phyloP scores from a whole-genome alignment of 345 rosid genomes.

The Populus davidiana region DNA sequence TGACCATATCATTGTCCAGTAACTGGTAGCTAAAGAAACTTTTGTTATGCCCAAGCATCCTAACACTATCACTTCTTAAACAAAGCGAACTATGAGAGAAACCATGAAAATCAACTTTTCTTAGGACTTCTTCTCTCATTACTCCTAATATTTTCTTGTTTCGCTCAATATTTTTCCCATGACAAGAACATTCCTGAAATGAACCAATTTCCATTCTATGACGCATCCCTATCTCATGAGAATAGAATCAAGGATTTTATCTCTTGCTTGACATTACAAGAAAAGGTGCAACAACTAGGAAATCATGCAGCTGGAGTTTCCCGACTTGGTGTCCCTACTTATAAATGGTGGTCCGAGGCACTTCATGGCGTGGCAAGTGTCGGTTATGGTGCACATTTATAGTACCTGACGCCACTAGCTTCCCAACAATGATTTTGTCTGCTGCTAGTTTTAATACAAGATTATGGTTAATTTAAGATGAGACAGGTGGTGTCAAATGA shows the following conservation, averaged over 20 bases:
- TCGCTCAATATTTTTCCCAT: constrained; percentile 39
- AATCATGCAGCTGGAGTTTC: constrained; percentile 19
- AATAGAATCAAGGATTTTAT: constrained; percentile 49
- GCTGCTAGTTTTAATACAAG: constrained; percentile 22
- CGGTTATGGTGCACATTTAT: constrained; percentile 17
- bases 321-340: constrained; percentile 18
- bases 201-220: constrained; percentile 40
- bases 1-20: too few relatives aligned
- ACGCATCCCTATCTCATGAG: constrained; percentile 39
- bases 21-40: constrained; percentile 1
- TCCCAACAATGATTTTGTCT: constrained; percentile 22
- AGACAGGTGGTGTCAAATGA: constrained; percentile 62
- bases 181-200: constrained; percentile 33
- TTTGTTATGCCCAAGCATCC: constrained; percentile 25
- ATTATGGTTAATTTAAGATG: constrained; percentile 13
- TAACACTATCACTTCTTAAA: constrained; percentile 6
- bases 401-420: constrained; percentile 22
- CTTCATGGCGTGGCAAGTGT: constrained; percentile 24
- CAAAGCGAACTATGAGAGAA: background rate
- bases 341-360: constrained; percentile 32
- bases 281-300: constrained; percentile 40
- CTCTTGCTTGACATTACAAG: constrained; percentile 45
- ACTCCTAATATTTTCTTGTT: constrained; percentile 14
- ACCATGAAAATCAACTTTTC: constrained; percentile 15
- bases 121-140: constrained; percentile 13